Evolutionary conservation across 148 eudicot genomes (phyloP).

Genomic region (Rhododendron ovatum): DNA sequence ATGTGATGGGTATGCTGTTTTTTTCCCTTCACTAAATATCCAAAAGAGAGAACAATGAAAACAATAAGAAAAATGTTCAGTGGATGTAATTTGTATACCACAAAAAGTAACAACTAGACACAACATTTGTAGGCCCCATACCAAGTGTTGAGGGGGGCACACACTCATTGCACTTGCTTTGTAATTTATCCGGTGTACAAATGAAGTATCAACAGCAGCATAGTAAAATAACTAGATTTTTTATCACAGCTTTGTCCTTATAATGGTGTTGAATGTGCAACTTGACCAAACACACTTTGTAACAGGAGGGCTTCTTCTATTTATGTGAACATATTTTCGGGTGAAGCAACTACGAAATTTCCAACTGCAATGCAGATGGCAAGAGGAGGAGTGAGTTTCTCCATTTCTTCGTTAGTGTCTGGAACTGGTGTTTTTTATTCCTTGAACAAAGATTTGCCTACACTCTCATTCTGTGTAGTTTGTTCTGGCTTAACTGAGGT

Average conservation of each 20-base stretch:
- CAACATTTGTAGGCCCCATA: background rate
- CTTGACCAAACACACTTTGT: conserved; percentile 1
- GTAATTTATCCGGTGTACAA: background rate
- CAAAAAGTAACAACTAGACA: background rate
- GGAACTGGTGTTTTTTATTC: background rate
- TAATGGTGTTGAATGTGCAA: background rate
- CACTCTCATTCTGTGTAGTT: background rate
- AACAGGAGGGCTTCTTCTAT: conserved; percentile 58
- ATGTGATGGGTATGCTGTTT: conserved; percentile 42
- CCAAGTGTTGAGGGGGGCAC: background rate
- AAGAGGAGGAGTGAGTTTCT: conserved; percentile 58
- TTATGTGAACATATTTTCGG: conserved; percentile 60
- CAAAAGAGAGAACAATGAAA: background rate
- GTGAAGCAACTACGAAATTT: conserved; percentile 60
- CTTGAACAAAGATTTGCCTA: background rate
- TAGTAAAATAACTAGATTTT: background rate
- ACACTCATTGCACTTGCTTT: background rate
- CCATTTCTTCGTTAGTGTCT: background rate
- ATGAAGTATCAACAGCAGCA: background rate
- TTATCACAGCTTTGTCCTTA: background rate
- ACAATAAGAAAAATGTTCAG: background rate
- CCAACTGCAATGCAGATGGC: conserved; percentile 56
- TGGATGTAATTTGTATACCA: background rate
- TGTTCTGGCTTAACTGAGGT: background rate
- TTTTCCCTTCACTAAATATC: background rate